Percentiles rank a stretch among this genome's conserved stretches.
Conservation (phyloP, 768 basidiomycete genomes). For the Suillus plorans region DNA sequence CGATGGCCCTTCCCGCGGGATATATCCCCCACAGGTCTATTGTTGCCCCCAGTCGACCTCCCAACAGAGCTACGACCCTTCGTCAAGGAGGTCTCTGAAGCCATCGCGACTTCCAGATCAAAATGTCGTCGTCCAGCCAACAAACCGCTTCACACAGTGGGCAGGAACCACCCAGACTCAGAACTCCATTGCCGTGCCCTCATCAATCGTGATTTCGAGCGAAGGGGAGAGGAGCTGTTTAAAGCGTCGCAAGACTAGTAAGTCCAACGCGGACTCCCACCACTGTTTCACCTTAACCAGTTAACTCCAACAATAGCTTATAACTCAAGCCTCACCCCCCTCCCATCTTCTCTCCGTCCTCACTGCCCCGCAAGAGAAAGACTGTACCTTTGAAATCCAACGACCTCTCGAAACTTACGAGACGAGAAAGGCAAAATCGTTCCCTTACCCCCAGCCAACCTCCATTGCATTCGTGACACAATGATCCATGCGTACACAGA, state of each 20-base stretch:
- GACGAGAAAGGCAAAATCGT: neutral
- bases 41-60: slow-evolving; percentile 3
- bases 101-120: too few relatives aligned
- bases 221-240: neutral
- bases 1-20: slow-evolving; percentile 17
- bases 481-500: slow-evolving; percentile 27
- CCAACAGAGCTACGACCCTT: neutral
- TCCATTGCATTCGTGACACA: slow-evolving; percentile 21
- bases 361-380: slow-evolving; percentile 27
- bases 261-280: slow-evolving; percentile 10
- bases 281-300: neutral
- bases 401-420: neutral
- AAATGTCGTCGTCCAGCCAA: too few relatives aligned
- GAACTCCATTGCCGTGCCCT: too few relatives aligned
- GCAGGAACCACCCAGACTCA: rapidly evolving
- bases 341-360: slow-evolving; percentile 20
- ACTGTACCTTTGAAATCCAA: slow-evolving; percentile 22
- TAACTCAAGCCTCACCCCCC: slow-evolving; percentile 13
- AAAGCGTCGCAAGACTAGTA: neutral
- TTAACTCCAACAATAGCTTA: too few relatives aligned
- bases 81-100: neutral
- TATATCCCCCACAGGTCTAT: slow-evolving; percentile 8
- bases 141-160: too few relatives aligned
- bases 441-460: slow-evolving; percentile 20
- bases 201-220: neutral